These are phyloP conservation scores for Prunus yedoensis DNA, from an alignment of 331 rosid species.

Conservation along the genomic window DNA sequence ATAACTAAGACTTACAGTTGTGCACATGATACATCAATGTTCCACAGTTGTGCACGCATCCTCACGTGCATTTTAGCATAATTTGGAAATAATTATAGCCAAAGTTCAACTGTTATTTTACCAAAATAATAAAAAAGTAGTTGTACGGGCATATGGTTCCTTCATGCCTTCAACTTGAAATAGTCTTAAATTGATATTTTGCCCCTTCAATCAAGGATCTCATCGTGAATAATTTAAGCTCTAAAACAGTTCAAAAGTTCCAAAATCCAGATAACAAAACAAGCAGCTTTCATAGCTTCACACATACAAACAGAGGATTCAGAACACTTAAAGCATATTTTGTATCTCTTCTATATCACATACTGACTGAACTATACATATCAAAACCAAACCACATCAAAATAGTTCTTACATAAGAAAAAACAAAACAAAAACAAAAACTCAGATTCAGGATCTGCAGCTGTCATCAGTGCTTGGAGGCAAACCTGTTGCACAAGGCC, in stretches of 20 bases:
- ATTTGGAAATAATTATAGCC: too few relatives aligned
- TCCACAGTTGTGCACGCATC: too few relatives aligned
- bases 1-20: rapidly evolving
- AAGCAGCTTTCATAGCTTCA: not conserved
- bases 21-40: too few relatives aligned
- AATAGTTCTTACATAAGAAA: too few relatives aligned
- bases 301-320: not conserved
- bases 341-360: not conserved
- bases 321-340: too few relatives aligned
- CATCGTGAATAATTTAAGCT: not conserved
- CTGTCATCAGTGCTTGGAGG: constrained; percentile 35
- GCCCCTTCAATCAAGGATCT: not conserved
- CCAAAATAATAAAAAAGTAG: too few relatives aligned
- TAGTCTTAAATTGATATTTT: not conserved
- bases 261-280: not conserved
- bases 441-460: not conserved
- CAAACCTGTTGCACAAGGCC: constrained; percentile 61
- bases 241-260: not conserved
- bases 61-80: too few relatives aligned
- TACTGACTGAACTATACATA: too few relatives aligned
- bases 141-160: too few relatives aligned
- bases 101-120: too few relatives aligned
- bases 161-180: not conserved
- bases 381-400: too few relatives aligned
- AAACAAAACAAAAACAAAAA: too few relatives aligned